Base-by-base conservation (phyloP, 495 filamentous ascomycete genomes). In the Bacidia rubella region DNA sequence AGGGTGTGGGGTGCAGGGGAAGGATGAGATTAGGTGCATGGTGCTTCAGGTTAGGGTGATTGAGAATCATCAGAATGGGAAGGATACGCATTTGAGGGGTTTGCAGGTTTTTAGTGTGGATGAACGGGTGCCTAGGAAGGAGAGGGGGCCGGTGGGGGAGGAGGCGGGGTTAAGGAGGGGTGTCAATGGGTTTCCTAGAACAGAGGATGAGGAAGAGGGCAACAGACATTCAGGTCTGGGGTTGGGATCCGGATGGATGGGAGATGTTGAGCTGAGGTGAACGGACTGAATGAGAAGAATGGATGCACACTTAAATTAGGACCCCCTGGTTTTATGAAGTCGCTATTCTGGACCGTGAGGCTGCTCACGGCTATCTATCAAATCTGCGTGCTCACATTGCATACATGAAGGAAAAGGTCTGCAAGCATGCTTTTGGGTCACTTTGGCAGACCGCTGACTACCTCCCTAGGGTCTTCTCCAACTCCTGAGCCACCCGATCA, bases 11-110 rank as follows among this genome's bases (percentile, higher is more conserved):
- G 69, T 73, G 1, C 73, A 70, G 1, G 66, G 72, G 10, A 70
- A 66, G 46, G 66, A 65, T 2, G 84, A 87, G 5, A 76, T 96
- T 25, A 78, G 86, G 55, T 86, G 83, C 32, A 93, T 85, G 69
- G 77, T 97, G 42, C 73, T 96, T 11, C 88, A 95, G 65, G 80
- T 97, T 48, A 77, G 79, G 47, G 76, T 98, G 56, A 75, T 87
- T 52, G 93, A 95, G 69, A 98, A 98, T 60, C 92, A 98, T 68
- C 92, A 98, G 72, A 98, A 98, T 66, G 92, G 92, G 51, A 98
- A 98, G 64, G 92, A 98, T 65, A 98, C 92, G 2, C 92, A 98
- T 74, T 80, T 98, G 39, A 81, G 92, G 35, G 90, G 87, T 0
- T 74, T 98, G 63, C 90, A 96, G 73, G 79, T 98, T 23, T 98